Base-by-base conservation (phyloP, 2,329 filamentous ascomycete genomes). In the Diaporthe citri region DNA sequence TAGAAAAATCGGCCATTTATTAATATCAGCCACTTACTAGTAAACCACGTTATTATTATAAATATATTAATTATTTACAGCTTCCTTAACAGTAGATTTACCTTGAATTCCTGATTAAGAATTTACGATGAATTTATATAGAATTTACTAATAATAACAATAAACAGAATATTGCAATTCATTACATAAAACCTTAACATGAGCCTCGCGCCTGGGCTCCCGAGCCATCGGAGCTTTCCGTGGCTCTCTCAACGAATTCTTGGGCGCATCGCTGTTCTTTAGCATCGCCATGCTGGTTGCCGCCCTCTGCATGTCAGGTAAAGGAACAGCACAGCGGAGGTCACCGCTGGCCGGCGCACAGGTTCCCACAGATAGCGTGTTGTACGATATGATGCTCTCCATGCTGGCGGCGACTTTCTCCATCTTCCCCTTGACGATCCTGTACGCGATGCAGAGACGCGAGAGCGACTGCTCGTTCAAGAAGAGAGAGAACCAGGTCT, bases 141-240 rank as follows among this genome's bases (percentile, higher is more conserved):
- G n/a, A n/a, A n/a, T n/a, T n/a, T n/a, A n/a, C n/a, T n/a, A n/a
- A n/a, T n/a, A n/a, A n/a, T n/a, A n/a, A n/a, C n/a, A n/a, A n/a
- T n/a, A n/a, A n/a, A n/a, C n/a, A n/a, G n/a, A n/a, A n/a, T n/a
- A n/a, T n/a, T n/a, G n/a, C n/a, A n/a, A n/a, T n/a, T n/a, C n/a
- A n/a, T n/a, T n/a, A n/a, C n/a, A n/a, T n/a, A n/a, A n/a, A n/a
- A n/a, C n/a, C n/a, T n/a, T n/a, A 17, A 31, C 39, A 1, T 13
- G 39, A 46, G 13, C 41, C 25, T 64, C 39, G 31, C 78, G 78
- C 39, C 77, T 78, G 62, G 77, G 77, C 55, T 72, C 75, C 36
- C 78, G 81, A 4, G 75, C 80, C 28, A 76, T 81, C 28, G 79
- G 81, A 71, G 77, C 79, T 10, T 77, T 79, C n/a, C 77, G 77